Evolutionary conservation across 148 eudicot species (phyloP), one percentile per base, ranked within the genome.

Genomic region (Chenopodium quinoa): DNA sequence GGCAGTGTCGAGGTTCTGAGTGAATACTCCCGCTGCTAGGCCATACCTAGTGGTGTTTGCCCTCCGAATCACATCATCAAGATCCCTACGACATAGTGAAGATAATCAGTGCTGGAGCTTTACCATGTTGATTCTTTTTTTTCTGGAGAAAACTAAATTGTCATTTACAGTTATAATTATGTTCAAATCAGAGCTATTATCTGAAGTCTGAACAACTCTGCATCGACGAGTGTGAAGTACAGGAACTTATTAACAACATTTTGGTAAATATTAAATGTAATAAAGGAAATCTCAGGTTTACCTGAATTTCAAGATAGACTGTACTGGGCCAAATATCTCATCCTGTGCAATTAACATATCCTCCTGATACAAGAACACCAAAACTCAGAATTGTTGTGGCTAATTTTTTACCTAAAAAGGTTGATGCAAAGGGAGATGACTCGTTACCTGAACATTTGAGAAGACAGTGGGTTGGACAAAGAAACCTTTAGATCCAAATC

Each of bases 311-410:
- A 96, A 85, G 89, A 96, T 89, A 64, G 93, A 66, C 84, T 96
- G 99, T 47, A 96, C 99, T 0, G 98, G 99, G 75, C 99, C 99
- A 58, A 96, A 96, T 73, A 93, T 96, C 86, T 93, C 99, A 10
- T 96, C 99, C 79, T 91, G 81, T 20, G 99, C 99, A 79, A 93
- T 96, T 75, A 90, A 78, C 99, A 96, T 93, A 83, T 93, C 90
- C 83, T 96, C 99, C 98, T 95, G 81, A 77, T 22, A 73, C 13
- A 46, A 77, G 47, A 37, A 78, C 20, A 31, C 34, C 11, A 25
- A 0, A 7, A 50, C 11, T 75, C 67, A 65, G 73, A 75, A 48
- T 54, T 66, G 73, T 4, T 50, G 78, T 23, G 37, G 46, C 67
- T 2, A 13, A 31, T 5, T 17, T 10, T 10, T 29, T 9, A 48